Evolutionary conservation across 2,329 filamentous ascomycete genomes (phyloP).

Genomic region (Colletotrichum karsti): DNA sequence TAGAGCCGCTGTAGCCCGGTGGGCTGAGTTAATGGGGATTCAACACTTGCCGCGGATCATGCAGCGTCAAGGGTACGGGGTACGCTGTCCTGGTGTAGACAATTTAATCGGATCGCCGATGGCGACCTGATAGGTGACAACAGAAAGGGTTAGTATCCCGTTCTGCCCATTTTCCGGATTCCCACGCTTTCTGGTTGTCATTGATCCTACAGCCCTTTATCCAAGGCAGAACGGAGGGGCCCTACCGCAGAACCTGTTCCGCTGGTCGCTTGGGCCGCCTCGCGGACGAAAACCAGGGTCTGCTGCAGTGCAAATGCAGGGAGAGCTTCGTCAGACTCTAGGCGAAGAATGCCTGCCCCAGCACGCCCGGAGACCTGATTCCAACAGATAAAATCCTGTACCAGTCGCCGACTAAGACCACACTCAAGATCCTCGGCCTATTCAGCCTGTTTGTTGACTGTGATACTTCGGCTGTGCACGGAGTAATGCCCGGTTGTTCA

Average conservation of each 20-base stretch:
- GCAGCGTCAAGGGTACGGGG: background rate
- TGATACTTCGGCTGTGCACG: background rate
- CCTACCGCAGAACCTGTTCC: background rate
- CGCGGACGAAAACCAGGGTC: background rate
- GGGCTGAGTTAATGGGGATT: background rate
- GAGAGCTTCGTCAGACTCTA: background rate
- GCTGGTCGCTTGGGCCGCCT: background rate
- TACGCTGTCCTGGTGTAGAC: background rate
- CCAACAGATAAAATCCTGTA: too few relatives aligned
- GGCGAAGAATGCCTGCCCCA: background rate
- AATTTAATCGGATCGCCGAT: background rate
- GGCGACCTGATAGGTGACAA: background rate
- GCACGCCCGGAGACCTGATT: background rate
- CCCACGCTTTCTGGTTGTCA: background rate
- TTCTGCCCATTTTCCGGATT: background rate
- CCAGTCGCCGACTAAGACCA: too few relatives aligned
- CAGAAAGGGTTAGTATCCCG: too few relatives aligned
- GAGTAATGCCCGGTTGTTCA: too few relatives aligned
- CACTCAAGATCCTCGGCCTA: too few relatives aligned
- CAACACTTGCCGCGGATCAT: slow-evolving; percentile 8
- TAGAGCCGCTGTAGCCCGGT: background rate
- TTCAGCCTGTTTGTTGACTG: background rate
- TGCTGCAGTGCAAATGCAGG: background rate
- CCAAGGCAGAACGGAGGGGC: background rate
- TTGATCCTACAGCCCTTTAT: background rate